Base-by-base conservation (phyloP, 768 basidiomycete genomes). In the Hericium coralloides region DNA sequence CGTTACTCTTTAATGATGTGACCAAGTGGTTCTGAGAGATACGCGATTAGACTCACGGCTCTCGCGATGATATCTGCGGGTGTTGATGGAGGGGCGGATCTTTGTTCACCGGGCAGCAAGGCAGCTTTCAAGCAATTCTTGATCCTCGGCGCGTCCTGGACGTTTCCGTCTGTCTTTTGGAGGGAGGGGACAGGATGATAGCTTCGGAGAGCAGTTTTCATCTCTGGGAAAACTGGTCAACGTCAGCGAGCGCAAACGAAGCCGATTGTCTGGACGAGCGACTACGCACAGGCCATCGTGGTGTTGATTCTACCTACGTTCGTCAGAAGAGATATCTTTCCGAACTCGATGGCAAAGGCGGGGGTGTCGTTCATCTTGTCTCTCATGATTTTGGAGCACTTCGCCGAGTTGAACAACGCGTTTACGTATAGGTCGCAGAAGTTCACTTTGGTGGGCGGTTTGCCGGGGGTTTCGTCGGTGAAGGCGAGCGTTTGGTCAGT, bases 281-380 rank as follows among this genome's bases (percentile, higher is more conserved):
- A 18, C 49, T 59, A 69, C 84, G 74, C 71, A 88, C 83, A 86
- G 53, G 91, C 91, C 82, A 93, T 85, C 36, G 92, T 94, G 39
- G 93, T 95, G 67, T 94, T 95, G 71, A 95, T 89, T 60, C 91
- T 77, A 23, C 92, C 92, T 49, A 93, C 87, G 66, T 95, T 95
- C 53, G 91, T 90, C 54, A 94, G 75, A 37, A 94, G 76, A 25
- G 87, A 85, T 38, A 94, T 82, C 72, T 92, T 92, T 53, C 85
- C 87, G 53, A 92, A 80, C 69, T 90, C 89, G 61, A 84, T 72
- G 5, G 83, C 85, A 68, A 90, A 92, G 7, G 81, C 81, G 14
- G 88, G 87, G 0, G 81, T 86, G 55, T 92, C 88, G 52, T 83
- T 71, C 84, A 95, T 89, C 71, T 92, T 92, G 67, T 89, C 87